Evolutionary conservation across 2,329 filamentous ascomycete species (phyloP).

Genomic region (Mariannaea elegans): DNA sequence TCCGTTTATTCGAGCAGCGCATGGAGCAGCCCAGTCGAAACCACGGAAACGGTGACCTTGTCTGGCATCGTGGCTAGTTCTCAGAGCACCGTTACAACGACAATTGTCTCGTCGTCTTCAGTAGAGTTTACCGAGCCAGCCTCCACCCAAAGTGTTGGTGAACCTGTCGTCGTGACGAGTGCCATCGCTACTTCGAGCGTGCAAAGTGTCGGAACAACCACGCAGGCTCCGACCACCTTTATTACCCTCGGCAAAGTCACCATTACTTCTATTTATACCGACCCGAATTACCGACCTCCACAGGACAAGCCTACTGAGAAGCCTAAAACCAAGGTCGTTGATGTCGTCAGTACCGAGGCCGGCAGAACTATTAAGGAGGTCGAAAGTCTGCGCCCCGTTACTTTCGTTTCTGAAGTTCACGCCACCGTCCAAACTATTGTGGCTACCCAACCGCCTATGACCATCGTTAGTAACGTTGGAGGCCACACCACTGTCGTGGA

Average conservation of each 20-base stretch:
- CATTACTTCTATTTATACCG: conserved; percentile 34
- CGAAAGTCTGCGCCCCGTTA: conserved; percentile 33
- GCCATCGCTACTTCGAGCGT: conserved; percentile 19
- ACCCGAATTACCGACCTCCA: conserved; percentile 1
- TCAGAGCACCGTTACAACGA: neutral
- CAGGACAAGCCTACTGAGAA: conserved; percentile 18
- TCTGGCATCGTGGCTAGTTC: neutral
- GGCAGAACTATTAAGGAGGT: conserved; percentile 36
- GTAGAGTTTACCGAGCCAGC: conserved; percentile 14
- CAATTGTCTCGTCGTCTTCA: neutral
- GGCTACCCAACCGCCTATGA: conserved; percentile 14
- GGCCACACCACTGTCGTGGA: neutral
- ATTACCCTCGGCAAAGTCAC: conserved; percentile 37
- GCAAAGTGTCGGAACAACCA: conserved; percentile 32
- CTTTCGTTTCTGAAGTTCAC: conserved; percentile 29
- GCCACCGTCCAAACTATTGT: conserved; percentile 32
- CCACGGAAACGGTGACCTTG: conserved; percentile 19
- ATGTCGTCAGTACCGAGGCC: conserved; percentile 31
- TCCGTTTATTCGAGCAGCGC: neutral
- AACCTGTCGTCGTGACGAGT: conserved; percentile 10
- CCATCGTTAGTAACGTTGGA: conserved; percentile 1
- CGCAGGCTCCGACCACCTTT: conserved; percentile 34
- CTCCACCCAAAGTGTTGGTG: conserved; percentile 21
- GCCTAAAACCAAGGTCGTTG: conserved; percentile 29
- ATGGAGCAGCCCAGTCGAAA: neutral